Percentiles rank a stretch among this genome's conserved stretches.
phyloP scores from a whole-genome alignment of 306 rosid species.

The Sophora flavescens region DNA sequence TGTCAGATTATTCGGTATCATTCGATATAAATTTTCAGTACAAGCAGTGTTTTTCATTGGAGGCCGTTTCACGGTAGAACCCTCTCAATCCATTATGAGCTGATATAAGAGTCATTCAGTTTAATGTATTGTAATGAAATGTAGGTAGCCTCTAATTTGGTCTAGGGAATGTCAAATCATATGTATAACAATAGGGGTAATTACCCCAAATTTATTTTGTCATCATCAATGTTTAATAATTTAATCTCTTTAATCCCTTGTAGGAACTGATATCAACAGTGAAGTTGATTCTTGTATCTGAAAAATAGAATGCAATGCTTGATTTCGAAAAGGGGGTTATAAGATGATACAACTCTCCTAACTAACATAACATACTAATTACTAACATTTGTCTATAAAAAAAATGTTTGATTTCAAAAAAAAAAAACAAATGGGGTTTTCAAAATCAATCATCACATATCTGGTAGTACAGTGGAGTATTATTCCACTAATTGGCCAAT shows the following conservation, averaged over 20 bases:
- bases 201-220: conserved; percentile 45
- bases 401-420: too few relatives aligned
- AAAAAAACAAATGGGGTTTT: too few relatives aligned
- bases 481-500: too few relatives aligned
- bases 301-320: too few relatives aligned
- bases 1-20: background rate
- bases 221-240: conserved; percentile 28
- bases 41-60: conserved; percentile 11
- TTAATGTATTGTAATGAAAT: conserved; percentile 37
- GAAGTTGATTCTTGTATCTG: too few relatives aligned
- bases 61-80: conserved; percentile 21
- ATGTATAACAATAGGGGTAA: conserved; percentile 44
- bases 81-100: conserved; percentile 23
- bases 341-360: too few relatives aligned
- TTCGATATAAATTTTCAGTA: conserved; percentile 18
- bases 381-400: too few relatives aligned
- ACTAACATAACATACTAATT: too few relatives aligned
- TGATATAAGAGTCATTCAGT: background rate
- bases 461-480: too few relatives aligned
- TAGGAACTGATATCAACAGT: too few relatives aligned
- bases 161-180: conserved; percentile 23
- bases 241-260: background rate
- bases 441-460: too few relatives aligned
- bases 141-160: conserved; percentile 46
- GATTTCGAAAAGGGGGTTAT: too few relatives aligned